A percentile compares a stretch with the other conserved stretches of the same genome.
Evolutionary conservation across 805 yeast genomes (phyloP).

Genomic region (Lipomyces sp.): DNA sequence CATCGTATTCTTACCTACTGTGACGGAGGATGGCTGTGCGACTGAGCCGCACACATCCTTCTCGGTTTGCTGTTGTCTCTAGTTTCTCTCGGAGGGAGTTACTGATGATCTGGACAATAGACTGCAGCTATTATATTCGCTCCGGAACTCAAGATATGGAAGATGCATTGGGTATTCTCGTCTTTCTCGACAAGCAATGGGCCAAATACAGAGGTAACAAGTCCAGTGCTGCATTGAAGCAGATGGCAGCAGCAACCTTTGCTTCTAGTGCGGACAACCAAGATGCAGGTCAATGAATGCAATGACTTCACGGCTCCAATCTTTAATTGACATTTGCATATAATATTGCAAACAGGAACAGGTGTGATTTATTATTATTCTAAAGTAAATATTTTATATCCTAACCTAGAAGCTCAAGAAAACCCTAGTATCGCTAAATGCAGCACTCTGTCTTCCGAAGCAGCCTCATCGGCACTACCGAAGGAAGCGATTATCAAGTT

Average conservation of each 20-base stretch:
- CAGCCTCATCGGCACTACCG: too few relatives aligned
- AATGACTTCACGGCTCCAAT: background rate
- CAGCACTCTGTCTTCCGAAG: too few relatives aligned
- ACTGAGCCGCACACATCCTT: too few relatives aligned
- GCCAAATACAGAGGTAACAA: conserved; percentile 3
- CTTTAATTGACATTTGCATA: too few relatives aligned
- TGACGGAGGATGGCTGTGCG: too few relatives aligned
- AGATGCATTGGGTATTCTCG: conserved; percentile 5
- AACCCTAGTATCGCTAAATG: background rate
- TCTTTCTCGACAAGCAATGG: conserved; percentile 7
- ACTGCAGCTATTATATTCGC: conserved; percentile 9
- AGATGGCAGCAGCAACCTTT: background rate
- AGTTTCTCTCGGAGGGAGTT: too few relatives aligned
- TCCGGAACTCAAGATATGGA: conserved; percentile 4
- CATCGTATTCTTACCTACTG: too few relatives aligned
- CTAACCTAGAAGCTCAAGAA: background rate
- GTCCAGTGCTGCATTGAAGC: background rate
- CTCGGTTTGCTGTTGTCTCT: too few relatives aligned
- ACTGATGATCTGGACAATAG: conserved; percentile 4
- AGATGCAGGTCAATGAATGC: background rate
- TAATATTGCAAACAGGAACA: too few relatives aligned
- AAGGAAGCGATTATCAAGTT: background rate
- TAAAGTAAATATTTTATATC: background rate
- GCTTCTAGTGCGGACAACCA: background rate
- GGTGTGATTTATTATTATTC: background rate